Evolutionary conservation across 352 stramenopile species (phyloP), one percentile per base, ranked within the genome.

Genomic region (Aphanomyces cochlioides): DNA sequence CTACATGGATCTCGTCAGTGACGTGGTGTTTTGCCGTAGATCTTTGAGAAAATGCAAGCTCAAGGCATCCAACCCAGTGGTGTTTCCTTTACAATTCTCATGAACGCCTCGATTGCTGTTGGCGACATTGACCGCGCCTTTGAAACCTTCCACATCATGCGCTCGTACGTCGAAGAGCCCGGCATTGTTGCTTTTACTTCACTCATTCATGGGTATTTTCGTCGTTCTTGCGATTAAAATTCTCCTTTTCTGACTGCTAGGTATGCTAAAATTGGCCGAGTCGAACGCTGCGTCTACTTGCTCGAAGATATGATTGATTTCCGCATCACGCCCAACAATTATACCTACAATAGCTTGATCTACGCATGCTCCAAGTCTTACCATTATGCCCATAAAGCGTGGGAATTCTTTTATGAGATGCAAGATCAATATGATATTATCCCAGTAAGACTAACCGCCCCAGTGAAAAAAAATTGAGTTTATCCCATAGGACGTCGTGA

Each of bases 321-420:
- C 47, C 81, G 84, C 0, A 76, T 92, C 13, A 89, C 84, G 66
- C 85, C 85, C 19, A 85, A 79, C 34, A 77, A 83, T 34, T 78
- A 91, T 63, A 93, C 84, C 59, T 93, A 90, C 70, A 90, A 90
- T 72, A 76, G 78, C 75, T 75, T 93, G 28, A 93, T 93, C 59
- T 82, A 89, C 50, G 85, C 85, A 34, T 93, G 85, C 64, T 83
- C 85, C 64, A 91, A 92, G 74, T 93, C 85, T 66, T 80, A 89
- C 75, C 88, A 93, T 67, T 93, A 87, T 75, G 85, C 85, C 21
- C 85, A 92, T 77, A 93, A 93, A 67, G 83, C 85, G 3, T 72
- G 91, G 37, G 85, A 93, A 48, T 92, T 93, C 48, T 93, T 92
- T 78, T 76, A 92, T 61, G 85, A 93, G 58, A 92, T 93, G 85